Base-by-base conservation (phyloP, 805 yeast genomes). In the Wickerhamiella spandovensis region DNA sequence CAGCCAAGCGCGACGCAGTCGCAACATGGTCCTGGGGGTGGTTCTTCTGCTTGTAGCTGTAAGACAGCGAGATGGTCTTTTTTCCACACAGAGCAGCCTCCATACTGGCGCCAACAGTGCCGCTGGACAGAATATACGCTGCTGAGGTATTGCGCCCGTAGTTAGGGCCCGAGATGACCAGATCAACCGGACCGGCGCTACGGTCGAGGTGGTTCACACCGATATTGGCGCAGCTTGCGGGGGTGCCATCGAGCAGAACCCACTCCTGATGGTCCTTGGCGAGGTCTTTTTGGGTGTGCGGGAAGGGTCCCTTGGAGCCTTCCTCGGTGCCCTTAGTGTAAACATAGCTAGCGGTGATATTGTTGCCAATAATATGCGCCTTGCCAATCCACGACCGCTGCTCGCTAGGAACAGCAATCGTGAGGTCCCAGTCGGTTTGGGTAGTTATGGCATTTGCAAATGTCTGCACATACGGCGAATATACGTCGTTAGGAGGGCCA, bases 331-430 rank as follows among this genome's bases (percentile, higher is more conserved):
- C 50, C 13, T 43, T 37, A 3, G 61, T 52, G 48, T 64, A 62
- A 39, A 61, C 43, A 37, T 59, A 63, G 23, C 50, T 52, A 4
- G 96, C 58, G 68, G 72, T 64, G 64, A 86, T 18, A 71, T 69
- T 62, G 74, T 78, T 51, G 73, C 80, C 67, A 56, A 71, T 51
- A 47, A 92, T 79, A 69, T 89, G 97, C 5, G 98, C 97, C 65
- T 92, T 92, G 37, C 96, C 96, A 51, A 88, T 90, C 98, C 98
- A 92, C 13, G 97, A 89, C 58, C 92, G 72, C 58, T 86, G 95
- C 48, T 79, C 75, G 53, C 72, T 68, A 12, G 98, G 98, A 2
- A 92, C 82, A 24, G 82, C 88, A 20, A 89, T 79, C 22, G 88
- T 79, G 30, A 89, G 67, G 24, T 83, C 77, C 97, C 97, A 90